These are phyloP conservation scores for Cytospora piceicola DNA, from an alignment of 2,329 filamentous ascomycete genomes.

Conservation along the genomic window DNA sequence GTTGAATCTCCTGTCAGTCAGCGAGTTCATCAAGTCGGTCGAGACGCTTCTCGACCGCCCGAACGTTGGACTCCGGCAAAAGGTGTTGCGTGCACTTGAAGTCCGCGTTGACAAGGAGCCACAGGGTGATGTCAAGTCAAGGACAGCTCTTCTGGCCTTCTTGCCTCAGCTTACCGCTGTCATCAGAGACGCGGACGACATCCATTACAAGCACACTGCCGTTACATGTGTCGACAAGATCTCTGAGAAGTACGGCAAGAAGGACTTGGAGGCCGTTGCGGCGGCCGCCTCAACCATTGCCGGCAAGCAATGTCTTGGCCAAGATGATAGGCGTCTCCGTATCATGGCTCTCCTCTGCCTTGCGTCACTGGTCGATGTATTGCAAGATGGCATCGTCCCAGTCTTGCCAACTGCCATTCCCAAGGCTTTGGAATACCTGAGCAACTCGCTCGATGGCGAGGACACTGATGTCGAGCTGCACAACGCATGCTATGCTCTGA, in stretches of 20 bases:
- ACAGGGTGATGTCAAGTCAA: slow-evolving; percentile 68
- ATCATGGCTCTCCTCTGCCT: slow-evolving; percentile 88
- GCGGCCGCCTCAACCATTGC: slow-evolving; percentile 77
- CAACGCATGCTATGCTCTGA: slow-evolving; percentile 79
- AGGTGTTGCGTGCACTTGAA: slow-evolving; percentile 80
- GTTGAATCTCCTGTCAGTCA: slow-evolving; percentile 82
- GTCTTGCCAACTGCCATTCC: slow-evolving; percentile 78
- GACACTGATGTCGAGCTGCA: slow-evolving; percentile 68
- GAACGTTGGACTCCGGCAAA: slow-evolving; percentile 75
- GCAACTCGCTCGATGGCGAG: slow-evolving; percentile 60
- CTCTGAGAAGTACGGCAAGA: slow-evolving; percentile 92
- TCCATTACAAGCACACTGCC: slow-evolving; percentile 80
- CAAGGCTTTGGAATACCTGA: slow-evolving; percentile 71
- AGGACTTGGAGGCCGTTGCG: slow-evolving; percentile 76
- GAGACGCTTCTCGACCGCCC: slow-evolving; percentile 78
- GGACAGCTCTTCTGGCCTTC: slow-evolving; percentile 75
- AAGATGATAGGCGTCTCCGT: slow-evolving; percentile 71
- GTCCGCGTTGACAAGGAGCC: slow-evolving; percentile 75
- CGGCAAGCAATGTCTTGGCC: slow-evolving; percentile 75
- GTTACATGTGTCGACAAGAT: slow-evolving; percentile 92
- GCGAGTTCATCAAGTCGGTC: slow-evolving; percentile 87
- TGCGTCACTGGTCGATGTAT: slow-evolving; percentile 84
- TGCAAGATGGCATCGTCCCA: slow-evolving; percentile 84
- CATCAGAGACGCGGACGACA: slow-evolving; percentile 72
- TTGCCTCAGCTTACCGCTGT: slow-evolving; percentile 77